phyloP scores from a whole-genome alignment of 768 basidiomycete genomes.

The Kwoniella shandongensis region DNA sequence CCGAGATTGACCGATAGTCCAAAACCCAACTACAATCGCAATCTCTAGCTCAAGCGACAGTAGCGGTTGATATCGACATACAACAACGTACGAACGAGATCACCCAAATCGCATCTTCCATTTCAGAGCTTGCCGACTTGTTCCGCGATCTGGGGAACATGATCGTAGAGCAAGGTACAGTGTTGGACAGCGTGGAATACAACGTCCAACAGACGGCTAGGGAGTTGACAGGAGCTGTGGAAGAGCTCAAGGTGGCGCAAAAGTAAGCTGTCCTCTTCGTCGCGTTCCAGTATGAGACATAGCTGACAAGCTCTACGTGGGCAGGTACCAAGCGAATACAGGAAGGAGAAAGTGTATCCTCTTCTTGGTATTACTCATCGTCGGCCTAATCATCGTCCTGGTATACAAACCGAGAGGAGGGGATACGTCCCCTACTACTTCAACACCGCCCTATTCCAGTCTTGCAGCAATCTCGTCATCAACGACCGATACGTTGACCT shows the following conservation, averaged over 20 bases:
- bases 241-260: slow-evolving; percentile 78
- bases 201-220: slow-evolving; percentile 90
- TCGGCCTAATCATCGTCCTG: slow-evolving; percentile 80
- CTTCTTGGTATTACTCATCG: slow-evolving; percentile 81
- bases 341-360: slow-evolving; percentile 92
- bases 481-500: background rate
- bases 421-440: slow-evolving; percentile 9
- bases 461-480: background rate
- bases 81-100: slow-evolving; percentile 68
- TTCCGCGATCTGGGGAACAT: slow-evolving; percentile 92
- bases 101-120: slow-evolving; percentile 85
- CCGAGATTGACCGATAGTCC: background rate
- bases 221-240: slow-evolving; percentile 77
- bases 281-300: background rate
- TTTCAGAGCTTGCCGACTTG: slow-evolving; percentile 84
- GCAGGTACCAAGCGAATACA: slow-evolving; percentile 88
- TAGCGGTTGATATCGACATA: slow-evolving; percentile 56
- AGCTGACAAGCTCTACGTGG: background rate
- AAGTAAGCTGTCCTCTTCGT: slow-evolving; percentile 59
- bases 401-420: slow-evolving; percentile 78
- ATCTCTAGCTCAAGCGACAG: slow-evolving; percentile 51
- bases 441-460: background rate
- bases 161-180: slow-evolving; percentile 96
- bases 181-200: slow-evolving; percentile 94
- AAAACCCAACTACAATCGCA: slow-evolving; percentile 42